Base-by-base conservation (phyloP, 495 filamentous ascomycete species). In the Amphirosellinia nigrospora region DNA sequence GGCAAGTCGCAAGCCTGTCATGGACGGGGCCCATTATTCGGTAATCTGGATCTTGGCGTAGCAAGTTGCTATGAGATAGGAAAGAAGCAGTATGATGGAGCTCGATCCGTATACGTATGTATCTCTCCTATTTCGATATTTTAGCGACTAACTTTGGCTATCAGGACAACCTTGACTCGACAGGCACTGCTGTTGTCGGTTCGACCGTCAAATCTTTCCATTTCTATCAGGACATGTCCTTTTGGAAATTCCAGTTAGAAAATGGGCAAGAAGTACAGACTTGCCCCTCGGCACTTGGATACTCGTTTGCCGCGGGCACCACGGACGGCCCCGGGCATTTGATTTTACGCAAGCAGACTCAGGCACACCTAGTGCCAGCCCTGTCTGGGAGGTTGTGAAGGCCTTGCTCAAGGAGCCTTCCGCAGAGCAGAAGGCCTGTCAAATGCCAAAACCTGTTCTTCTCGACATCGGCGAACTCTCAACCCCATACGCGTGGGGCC, bases 251-350 rank as follows among this genome's bases (percentile, higher is more conserved):
- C 75, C 80, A 85, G 23, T 88, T 94, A 13, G 85, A 91, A 4
- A 94, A 97, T 75, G 92, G 92, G 53, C 92, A 89, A 23, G 82
- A 77, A 4, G 87, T 92, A 19, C 88, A 84, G 70, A 97, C 95
- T 6, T 98, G 96, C 77, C 90, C 93, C 39, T 95, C 96, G 3
- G 96, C 93, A 0, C 83, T 99, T n/a, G 96, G 96, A 56, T 93
- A 93, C 71, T 92, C 91, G 10, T 99, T 99, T 79, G 96, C 96
- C 21, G 96, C 91, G 19, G 96, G 96, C 32, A 99, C 96, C 1
- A 92, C 93, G 0, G 96, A 99, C 75, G 92, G 96, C 16, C 95
- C 95, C 0, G 96, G 4, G 88, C 89, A 5, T 97, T 97, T 76
- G 96, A 98, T 81, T 98, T 98, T 79, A 94, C 90, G 23, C 96